Evolutionary conservation across 108 stramenopile species (phyloP).

Genomic region (Cyclotella cryptica): DNA sequence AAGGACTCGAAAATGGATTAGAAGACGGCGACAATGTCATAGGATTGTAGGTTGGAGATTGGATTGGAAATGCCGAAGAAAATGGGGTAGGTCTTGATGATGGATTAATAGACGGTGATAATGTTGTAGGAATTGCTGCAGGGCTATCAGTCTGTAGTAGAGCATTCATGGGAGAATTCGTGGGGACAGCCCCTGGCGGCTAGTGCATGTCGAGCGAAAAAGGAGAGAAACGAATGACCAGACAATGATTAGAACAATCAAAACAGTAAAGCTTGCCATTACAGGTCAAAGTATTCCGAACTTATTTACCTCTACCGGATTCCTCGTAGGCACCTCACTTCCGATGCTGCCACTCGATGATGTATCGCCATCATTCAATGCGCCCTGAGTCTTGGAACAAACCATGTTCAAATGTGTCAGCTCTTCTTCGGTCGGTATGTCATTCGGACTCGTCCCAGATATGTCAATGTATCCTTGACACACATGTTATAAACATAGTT

Average conservation of each 20-base stretch:
- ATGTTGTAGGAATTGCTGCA: neutral
- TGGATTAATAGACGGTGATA: constrained; percentile 1
- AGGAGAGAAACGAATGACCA: too few relatives aligned
- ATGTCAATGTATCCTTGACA: neutral
- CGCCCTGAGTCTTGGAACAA: constrained; percentile 8
- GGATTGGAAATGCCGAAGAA: neutral
- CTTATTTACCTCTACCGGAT: neutral
- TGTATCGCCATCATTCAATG: neutral
- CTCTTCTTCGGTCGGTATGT: neutral
- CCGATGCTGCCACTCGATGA: neutral
- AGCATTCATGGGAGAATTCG: neutral
- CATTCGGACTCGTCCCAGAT: neutral
- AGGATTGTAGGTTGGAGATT: neutral
- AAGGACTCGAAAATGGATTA: neutral
- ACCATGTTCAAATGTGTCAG: neutral
- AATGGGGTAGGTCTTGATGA: neutral
- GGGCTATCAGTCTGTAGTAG: neutral
- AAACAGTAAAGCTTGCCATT: too few relatives aligned
- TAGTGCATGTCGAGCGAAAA: too few relatives aligned
- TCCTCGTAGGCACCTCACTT: neutral
- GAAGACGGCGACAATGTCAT: neutral
- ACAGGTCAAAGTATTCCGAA: neutral
- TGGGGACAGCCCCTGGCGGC: too few relatives aligned
- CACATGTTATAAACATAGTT: neutral
- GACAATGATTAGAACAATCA: too few relatives aligned